Percentiles rank a stretch among this genome's conserved stretches.
Evolutionary conservation across 225 moss, liverwort and hornwort genomes (phyloP).

Genomic region (Marchantia polymorpha): DNA sequence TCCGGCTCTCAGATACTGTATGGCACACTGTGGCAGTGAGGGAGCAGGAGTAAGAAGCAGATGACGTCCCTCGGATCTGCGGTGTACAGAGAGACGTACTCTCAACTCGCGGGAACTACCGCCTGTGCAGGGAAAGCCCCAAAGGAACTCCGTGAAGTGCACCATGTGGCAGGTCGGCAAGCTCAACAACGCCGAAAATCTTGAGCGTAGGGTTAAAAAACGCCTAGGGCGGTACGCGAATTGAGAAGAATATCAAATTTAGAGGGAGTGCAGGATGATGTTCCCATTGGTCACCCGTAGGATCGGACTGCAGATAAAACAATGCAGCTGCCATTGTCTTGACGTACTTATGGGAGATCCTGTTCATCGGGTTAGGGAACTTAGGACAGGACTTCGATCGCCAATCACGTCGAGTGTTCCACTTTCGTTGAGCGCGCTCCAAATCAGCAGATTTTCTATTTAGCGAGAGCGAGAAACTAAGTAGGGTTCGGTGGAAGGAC

Average conservation of each 20-base stretch:
- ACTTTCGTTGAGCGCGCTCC: not conserved
- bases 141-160: not conserved
- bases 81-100: no score
- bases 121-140: no score
- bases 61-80: no score
- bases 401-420: not conserved
- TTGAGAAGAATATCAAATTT: not conserved
- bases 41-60: no score
- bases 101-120: no score
- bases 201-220: not conserved
- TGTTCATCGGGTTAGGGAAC: slow-evolving; percentile 2
- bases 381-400: not conserved
- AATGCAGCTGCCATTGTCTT: not conserved
- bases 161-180: not conserved
- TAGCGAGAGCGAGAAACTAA: not conserved
- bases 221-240: not conserved
- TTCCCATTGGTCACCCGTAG: not conserved
- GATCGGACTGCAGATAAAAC: not conserved
- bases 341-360: not conserved
- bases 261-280: not conserved
- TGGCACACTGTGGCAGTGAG: no score
- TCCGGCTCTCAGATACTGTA: no score
- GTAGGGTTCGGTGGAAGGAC: not conserved
- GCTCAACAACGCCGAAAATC: not conserved
- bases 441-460: not conserved